phyloP scores from a whole-genome alignment of 2,329 filamentous ascomycete species.

The Penicillium thymicola region DNA sequence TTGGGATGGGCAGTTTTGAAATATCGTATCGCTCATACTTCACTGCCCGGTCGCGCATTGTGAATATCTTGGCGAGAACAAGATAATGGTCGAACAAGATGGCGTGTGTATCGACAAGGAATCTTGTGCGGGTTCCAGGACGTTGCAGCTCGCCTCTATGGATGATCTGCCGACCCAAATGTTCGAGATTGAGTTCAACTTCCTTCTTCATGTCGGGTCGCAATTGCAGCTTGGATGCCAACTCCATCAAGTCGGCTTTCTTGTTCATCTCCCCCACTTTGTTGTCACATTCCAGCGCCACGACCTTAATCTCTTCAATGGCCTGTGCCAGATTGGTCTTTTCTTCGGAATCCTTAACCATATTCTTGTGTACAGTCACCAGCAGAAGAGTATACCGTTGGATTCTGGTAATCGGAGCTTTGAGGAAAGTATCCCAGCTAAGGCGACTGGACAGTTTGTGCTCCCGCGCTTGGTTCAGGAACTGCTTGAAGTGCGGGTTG shows the following conservation, averaged over 20 bases:
- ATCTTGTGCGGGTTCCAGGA: conserved; percentile 79
- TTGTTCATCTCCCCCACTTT: conserved; percentile 90
- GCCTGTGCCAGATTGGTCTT: conserved; percentile 79
- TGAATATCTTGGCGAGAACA: conserved; percentile 77
- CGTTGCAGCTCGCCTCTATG: conserved; percentile 85
- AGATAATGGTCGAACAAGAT: conserved; percentile 96
- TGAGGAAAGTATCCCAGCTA: conserved; percentile 92
- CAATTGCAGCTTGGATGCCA: conserved; percentile 77
- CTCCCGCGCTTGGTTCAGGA: conserved; percentile 74
- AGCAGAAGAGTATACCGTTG: conserved; percentile 87
- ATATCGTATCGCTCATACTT: conserved; percentile 87
- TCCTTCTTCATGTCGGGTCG: conserved; percentile 79
- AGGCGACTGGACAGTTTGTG: conserved; percentile 78
- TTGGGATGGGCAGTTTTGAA: conserved; percentile 90
- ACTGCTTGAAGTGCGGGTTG: conserved; percentile 82
- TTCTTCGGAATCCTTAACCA: conserved; percentile 79
- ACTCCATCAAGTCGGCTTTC: conserved; percentile 82
- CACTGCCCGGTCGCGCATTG: conserved; percentile 65
- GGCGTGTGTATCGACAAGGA: conserved; percentile 93
- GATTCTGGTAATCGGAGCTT: conserved; percentile 85
- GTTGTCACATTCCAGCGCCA: conserved; percentile 85
- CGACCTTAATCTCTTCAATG: conserved; percentile 84
- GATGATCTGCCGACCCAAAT: conserved; percentile 87
- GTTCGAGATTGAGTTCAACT: conserved; percentile 83
- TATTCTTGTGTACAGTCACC: conserved; percentile 78